phyloP scores from a whole-genome alignment of 169 alveolate species.

The Plasmodium gonderi region DNA sequence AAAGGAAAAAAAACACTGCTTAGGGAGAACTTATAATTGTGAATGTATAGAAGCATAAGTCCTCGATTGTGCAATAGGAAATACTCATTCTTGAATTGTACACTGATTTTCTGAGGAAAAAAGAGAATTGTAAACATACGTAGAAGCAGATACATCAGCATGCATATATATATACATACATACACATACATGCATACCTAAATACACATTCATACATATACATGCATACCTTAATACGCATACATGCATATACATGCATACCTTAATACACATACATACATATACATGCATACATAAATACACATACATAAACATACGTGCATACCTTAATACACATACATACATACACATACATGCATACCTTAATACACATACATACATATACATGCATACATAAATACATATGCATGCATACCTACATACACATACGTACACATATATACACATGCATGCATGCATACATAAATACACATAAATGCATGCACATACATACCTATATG shows the following conservation, averaged over 20 bases:
- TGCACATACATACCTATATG: background rate
- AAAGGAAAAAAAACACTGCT: too few relatives aligned
- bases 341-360: background rate
- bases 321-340: background rate
- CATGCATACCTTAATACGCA: background rate
- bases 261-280: too few relatives aligned
- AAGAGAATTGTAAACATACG: background rate
- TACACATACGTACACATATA: background rate
- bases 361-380: background rate
- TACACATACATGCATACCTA: background rate
- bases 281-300: background rate
- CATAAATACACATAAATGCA: background rate
- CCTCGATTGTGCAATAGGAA: background rate
- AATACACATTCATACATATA: background rate
- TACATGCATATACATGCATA: background rate
- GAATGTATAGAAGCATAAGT: background rate
- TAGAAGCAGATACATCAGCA: background rate
- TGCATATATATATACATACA: background rate
- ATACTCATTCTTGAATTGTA: background rate
- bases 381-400: background rate
- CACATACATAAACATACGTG: background rate
- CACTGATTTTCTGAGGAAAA: background rate
- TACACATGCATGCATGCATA: background rate
- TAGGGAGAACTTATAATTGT: background rate
- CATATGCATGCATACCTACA: background rate